phyloP scores from a whole-genome alignment of 306 rosid species.

The Hylodesmum podocarpum region DNA sequence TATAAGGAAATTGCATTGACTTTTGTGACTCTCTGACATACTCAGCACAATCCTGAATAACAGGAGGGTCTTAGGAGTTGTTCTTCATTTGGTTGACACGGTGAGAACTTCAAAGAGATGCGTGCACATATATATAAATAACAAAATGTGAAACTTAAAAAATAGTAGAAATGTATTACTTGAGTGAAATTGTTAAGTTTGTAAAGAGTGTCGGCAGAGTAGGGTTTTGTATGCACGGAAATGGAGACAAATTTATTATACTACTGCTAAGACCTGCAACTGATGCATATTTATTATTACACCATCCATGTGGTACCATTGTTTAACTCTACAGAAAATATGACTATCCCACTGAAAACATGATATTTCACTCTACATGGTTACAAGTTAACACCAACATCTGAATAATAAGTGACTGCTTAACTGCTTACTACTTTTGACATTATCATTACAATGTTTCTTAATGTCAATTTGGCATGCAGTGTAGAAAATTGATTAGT shows the following conservation, averaged over 20 bases:
- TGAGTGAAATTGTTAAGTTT: background rate
- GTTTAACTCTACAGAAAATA: background rate
- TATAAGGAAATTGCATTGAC: conserved; percentile 10
- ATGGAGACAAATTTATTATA: conserved; percentile 37
- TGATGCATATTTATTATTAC: conserved; percentile 39
- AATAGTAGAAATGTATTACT: background rate
- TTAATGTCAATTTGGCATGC: background rate
- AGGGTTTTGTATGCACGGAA: conserved; percentile 26
- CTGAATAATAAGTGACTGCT: background rate
- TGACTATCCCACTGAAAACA: conserved; percentile 14
- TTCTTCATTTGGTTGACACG: conserved; percentile 25
- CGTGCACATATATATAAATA: background rate
- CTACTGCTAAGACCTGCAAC: conserved; percentile 11
- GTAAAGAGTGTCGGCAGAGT: conserved; percentile 60
- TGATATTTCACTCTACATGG: background rate
- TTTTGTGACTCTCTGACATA: conserved; percentile 19
- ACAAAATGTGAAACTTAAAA: background rate
- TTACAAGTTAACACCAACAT: background rate
- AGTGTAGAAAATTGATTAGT: background rate
- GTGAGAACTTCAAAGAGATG: conserved; percentile 33
- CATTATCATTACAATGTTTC: background rate
- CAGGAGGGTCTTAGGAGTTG: conserved; percentile 28
- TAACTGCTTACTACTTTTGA: background rate
- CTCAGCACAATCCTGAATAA: conserved; percentile 18
- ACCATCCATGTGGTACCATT: conserved; percentile 2